Base-by-base conservation (phyloP, 1,139 yeast genomes). In the Blastobotrys aristatus region DNA sequence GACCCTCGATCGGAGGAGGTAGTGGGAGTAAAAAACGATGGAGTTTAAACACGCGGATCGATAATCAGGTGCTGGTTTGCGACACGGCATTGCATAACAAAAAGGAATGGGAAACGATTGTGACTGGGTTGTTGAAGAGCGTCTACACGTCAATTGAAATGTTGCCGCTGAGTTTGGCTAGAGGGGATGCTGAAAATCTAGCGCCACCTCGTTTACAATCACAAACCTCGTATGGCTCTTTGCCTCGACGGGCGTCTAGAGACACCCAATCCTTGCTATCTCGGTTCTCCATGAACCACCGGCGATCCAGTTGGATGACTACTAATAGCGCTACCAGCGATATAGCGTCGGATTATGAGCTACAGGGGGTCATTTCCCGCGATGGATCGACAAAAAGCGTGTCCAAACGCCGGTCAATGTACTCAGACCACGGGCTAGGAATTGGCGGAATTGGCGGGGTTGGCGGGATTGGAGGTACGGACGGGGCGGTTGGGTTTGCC, bases 401-500 rank as follows among this genome's bases (percentile, higher is more conserved):
- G 41, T 39, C 48, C 29, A 50, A 53, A 40, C 39, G 52, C 32
- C 47, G 53, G 33, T 53, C 55, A 6, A 40, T 58, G 53, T 53
- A 53, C 37, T 43, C 50, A 18, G 48, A 47, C 7, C 35, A 42
- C 33, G 32, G 27, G 21, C 35, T 20, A 30, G 44, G 46, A 1
- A 40, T 39, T 14, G 58, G 53, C 21, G 54, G 56, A 11, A 50
- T 65, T 35, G 69, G 69, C 4, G 62, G 64, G 40, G 59, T 65
- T 1, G 63, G 65, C 3, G 65, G 65, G 4, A 47, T 65, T 18
- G 49, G 63, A 49, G 58, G 56, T 24, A 51, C 62, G n/a, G n/a
- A n/a, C n/a, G 58, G 53, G 22, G 54, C 55, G 11, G 50, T 65
- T 35, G 69, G 69, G 6, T 63, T 65, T 40, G 59, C 66, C 1